These are phyloP conservation scores for Aspergillus transmontanensis DNA, from an alignment of 2,329 filamentous ascomycete genomes.

Conservation along the genomic window DNA sequence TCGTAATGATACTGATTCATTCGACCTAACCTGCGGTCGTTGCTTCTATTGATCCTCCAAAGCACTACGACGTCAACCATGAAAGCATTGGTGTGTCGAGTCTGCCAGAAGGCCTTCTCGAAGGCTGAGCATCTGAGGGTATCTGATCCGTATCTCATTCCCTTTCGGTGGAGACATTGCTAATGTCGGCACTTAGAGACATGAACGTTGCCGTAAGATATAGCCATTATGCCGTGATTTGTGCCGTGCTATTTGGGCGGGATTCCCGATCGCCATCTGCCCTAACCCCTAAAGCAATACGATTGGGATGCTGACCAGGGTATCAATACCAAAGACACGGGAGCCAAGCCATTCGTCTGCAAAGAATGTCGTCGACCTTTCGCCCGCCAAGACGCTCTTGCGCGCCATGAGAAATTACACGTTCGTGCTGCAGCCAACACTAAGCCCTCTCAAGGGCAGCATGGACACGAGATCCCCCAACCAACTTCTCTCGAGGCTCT, in stretches of 20 bases:
- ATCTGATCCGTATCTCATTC: slow-evolving; percentile 15
- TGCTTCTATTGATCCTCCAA: slow-evolving; percentile 3
- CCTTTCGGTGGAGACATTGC: slow-evolving; percentile 16
- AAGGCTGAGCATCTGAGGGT: slow-evolving; percentile 47
- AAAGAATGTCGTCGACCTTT: slow-evolving; percentile 45
- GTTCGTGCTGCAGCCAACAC: slow-evolving; percentile 26
- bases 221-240: slow-evolving; percentile 2
- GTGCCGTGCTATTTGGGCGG: slow-evolving; percentile 6
- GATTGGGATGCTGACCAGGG: slow-evolving; percentile 20
- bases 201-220: slow-evolving; percentile 46
- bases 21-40: not conserved
- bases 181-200: slow-evolving; percentile 36
- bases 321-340: slow-evolving; percentile 36
- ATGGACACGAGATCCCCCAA: slow-evolving; percentile 15
- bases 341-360: slow-evolving; percentile 46
- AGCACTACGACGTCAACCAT: slow-evolving; percentile 18
- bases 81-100: slow-evolving; percentile 40
- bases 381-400: slow-evolving; percentile 48
- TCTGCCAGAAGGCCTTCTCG: slow-evolving; percentile 45
- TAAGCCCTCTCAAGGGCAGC: slow-evolving; percentile 20
- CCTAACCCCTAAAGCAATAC: not conserved
- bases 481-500: slow-evolving; percentile 24
- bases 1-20: not conserved
- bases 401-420: slow-evolving; percentile 48
- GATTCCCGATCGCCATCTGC: slow-evolving; percentile 9